Percentiles rank a stretch among this genome's conserved stretches.
These are phyloP conservation scores for Cystobasidium slooffiae DNA, from an alignment of 1,284 basidiomycete species.

Conservation along the genomic window DNA sequence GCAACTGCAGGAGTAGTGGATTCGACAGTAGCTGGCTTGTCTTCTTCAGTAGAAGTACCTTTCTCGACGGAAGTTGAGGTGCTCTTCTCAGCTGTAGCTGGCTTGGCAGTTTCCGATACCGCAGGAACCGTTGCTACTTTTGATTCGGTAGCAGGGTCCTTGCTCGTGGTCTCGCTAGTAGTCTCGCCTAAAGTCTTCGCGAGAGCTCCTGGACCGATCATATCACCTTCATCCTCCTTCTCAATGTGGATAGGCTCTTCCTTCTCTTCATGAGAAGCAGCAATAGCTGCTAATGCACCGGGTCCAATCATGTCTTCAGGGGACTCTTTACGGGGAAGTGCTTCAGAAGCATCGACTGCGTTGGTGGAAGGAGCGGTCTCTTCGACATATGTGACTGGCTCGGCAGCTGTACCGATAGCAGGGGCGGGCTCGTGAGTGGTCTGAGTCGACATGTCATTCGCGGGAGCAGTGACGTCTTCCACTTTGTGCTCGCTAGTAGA, in stretches of 20 bases:
- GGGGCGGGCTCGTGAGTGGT: conserved; percentile 10
- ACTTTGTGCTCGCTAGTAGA: conserved; percentile 16
- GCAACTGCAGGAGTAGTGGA: background rate
- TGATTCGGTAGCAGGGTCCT: background rate
- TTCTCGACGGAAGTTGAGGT: conserved; percentile 5
- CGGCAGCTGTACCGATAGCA: conserved; percentile 14
- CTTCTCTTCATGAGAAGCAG: conserved; percentile 1
- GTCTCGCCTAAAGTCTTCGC: background rate
- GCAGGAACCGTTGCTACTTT: background rate
- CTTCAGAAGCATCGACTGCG: background rate
- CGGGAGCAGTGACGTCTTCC: background rate
- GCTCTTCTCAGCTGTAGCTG: conserved; percentile 1
- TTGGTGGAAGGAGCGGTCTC: conserved; percentile 16
- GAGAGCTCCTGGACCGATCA: background rate
- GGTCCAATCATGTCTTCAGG: conserved; percentile 2
- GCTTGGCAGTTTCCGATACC: background rate
- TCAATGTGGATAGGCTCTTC: conserved; percentile 8
- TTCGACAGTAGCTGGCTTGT: background rate
- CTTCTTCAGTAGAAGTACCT: background rate
- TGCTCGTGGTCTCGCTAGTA: too few relatives aligned
- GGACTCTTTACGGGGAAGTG: background rate
- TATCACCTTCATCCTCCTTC: background rate
- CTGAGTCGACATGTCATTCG: background rate
- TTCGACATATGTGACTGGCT: conserved; percentile 14
- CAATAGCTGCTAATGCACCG: background rate